phyloP scores from a whole-genome alignment of 2,329 filamentous ascomycete genomes.

The Neopestalotiopsis sp. region DNA sequence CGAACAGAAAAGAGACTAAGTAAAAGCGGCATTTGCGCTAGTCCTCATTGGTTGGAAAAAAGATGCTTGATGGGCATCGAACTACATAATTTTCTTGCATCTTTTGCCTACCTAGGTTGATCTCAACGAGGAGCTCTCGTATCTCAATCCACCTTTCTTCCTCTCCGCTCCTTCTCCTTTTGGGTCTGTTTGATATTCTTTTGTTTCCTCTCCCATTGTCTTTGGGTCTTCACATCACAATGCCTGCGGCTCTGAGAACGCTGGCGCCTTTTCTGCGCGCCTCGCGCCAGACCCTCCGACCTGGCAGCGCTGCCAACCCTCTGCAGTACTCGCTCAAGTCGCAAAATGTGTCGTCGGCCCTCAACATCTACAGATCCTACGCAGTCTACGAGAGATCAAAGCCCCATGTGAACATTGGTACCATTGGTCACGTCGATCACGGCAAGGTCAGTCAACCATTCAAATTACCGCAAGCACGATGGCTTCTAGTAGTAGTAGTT shows the following conservation, averaged over 20 bases:
- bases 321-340: slow-evolving; percentile 72
- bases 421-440: slow-evolving; percentile 99
- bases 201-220: slow-evolving; percentile 4
- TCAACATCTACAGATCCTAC: slow-evolving; percentile 70
- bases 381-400: slow-evolving; percentile 85
- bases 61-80: not conserved
- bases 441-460: slow-evolving; percentile 75
- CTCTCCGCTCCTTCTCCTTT: slow-evolving; percentile 12
- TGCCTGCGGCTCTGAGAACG: slow-evolving; percentile 82
- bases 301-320: slow-evolving; percentile 73
- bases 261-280: slow-evolving; percentile 82
- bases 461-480: not conserved
- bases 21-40: not conserved
- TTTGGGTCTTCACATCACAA: slow-evolving; percentile 51
- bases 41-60: not conserved
- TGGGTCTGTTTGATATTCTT: not conserved
- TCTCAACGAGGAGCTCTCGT: not conserved
- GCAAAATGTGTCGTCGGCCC: slow-evolving; percentile 67
- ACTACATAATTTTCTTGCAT: slow-evolving; percentile 6
- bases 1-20: not conserved
- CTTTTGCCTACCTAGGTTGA: not conserved
- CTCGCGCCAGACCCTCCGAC: slow-evolving; percentile 75
- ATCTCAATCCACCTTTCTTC: not conserved
- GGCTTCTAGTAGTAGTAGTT: not conserved
- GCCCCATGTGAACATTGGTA: slow-evolving; percentile 99